A percentile compares a stretch with the other conserved stretches of the same genome.
These are phyloP conservation scores for Mrakia frigida DNA, from an alignment of 768 basidiomycete genomes.

Conservation along the genomic window DNA sequence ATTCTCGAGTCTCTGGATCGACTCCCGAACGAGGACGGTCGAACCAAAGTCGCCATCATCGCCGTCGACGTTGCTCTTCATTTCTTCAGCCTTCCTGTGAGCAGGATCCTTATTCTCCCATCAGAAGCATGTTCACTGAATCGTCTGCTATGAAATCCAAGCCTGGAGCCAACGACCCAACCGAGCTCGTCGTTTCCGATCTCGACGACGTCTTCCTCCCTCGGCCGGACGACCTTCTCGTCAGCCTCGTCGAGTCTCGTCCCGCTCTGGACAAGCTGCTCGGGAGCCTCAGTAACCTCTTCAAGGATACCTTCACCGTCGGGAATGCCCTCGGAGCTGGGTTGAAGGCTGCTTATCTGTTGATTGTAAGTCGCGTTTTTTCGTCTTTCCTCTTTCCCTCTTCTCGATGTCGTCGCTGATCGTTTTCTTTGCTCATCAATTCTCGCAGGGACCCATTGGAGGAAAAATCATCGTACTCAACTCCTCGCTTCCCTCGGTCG, in stretches of 20 bases:
- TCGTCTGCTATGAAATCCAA: too few relatives aligned
- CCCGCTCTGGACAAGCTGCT: slow-evolving; percentile 74
- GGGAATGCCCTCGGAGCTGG: slow-evolving; percentile 94
- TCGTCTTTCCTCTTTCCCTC: background rate
- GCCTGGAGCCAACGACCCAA: slow-evolving; percentile 59
- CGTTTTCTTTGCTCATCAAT: background rate
- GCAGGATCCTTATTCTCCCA: slow-evolving; percentile 35
- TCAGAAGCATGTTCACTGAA: background rate
- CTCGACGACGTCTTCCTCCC: slow-evolving; percentile 96
- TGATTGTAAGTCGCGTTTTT: slow-evolving; percentile 58
- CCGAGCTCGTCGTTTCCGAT: slow-evolving; percentile 96
- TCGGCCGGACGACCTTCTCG: slow-evolving; percentile 87
- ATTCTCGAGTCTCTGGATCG: slow-evolving; percentile 92
- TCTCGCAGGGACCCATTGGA: slow-evolving; percentile 73
- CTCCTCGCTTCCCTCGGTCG: slow-evolving; percentile 76
- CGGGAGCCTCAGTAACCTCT: slow-evolving; percentile 86
- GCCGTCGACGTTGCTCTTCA: slow-evolving; percentile 88
- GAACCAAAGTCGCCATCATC: slow-evolving; percentile 88
- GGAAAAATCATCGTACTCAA: slow-evolving; percentile 88
- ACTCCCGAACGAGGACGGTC: slow-evolving; percentile 86
- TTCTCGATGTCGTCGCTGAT: background rate
- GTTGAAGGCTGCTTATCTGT: slow-evolving; percentile 88
- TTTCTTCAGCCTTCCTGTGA: slow-evolving; percentile 88
- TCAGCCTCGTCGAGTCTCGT: slow-evolving; percentile 83
- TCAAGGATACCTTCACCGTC: slow-evolving; percentile 86